These are phyloP conservation scores for Vaccinium darrowii DNA, from an alignment of 148 eudicot genomes.

Conservation along the genomic window DNA sequence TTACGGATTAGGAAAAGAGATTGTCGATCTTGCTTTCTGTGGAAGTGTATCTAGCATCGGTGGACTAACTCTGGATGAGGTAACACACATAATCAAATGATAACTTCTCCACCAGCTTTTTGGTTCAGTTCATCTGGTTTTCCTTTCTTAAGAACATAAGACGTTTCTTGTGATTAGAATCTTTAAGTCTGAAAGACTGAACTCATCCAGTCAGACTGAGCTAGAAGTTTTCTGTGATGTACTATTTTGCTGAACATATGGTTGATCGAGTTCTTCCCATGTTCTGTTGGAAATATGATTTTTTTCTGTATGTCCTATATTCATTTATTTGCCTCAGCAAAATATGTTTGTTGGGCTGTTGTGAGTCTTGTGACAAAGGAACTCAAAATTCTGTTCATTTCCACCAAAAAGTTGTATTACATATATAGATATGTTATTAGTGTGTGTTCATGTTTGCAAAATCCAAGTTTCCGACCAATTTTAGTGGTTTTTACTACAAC, in stretches of 20 bases:
- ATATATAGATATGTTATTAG: no score
- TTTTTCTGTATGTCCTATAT: neutral
- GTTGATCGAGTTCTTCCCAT: neutral
- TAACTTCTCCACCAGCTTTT: neutral
- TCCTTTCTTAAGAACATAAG: neutral
- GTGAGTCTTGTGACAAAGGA: neutral
- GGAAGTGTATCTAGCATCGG: slow-evolving; percentile 89
- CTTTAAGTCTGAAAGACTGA: neutral
- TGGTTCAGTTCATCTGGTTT: neutral
- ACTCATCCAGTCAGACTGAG: neutral
- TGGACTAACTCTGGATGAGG: slow-evolving; percentile 98
- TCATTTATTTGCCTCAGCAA: neutral
- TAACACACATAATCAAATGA: slow-evolving; percentile 24
- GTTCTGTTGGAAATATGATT: neutral
- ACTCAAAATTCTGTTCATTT: neutral
- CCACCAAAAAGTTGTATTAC: neutral
- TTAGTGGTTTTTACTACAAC: slow-evolving; percentile 1
- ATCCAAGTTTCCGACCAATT: neutral
- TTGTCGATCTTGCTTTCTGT: slow-evolving; percentile 82
- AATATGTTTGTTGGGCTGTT: neutral
- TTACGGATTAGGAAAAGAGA: slow-evolving; percentile 87
- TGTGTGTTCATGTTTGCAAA: neutral
- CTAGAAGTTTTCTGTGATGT: neutral
- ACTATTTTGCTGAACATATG: neutral
- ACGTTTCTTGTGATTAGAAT: neutral